A percentile compares a stretch with the other conserved stretches of the same genome.
Evolutionary conservation across 1,284 basidiomycete species (phyloP).

Genomic region (Cronartium quercuum): DNA sequence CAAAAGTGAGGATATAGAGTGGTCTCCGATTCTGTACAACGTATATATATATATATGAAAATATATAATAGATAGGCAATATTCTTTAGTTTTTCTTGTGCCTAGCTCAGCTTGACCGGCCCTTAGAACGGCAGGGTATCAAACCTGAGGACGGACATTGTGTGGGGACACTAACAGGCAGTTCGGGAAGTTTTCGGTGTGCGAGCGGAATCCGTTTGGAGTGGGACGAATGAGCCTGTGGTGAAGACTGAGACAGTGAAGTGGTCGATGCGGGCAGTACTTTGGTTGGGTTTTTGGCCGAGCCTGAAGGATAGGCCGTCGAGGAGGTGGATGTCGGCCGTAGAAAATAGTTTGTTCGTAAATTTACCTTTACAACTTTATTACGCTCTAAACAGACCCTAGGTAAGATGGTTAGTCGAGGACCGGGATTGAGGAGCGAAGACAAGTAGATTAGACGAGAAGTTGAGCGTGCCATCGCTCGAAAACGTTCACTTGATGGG

Average conservation of each 20-base stretch:
- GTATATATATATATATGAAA: not conserved
- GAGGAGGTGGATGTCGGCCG: slow-evolving; percentile 17
- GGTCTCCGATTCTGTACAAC: slow-evolving; percentile 10
- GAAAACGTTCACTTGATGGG: no score
- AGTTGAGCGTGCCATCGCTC: no score
- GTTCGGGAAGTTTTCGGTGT: slow-evolving; percentile 6
- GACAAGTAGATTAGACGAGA: no score
- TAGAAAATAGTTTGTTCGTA: not conserved
- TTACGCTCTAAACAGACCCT: no score
- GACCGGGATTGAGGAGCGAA: no score
- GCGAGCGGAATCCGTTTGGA: slow-evolving; percentile 13
- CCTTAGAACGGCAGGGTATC: no score
- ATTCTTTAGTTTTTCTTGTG: no score
- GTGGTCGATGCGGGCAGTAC: not conserved
- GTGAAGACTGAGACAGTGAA: not conserved
- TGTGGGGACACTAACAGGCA: slow-evolving; percentile 4
- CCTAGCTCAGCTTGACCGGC: no score
- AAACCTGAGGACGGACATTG: no score
- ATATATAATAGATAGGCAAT: no score
- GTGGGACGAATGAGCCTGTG: not conserved
- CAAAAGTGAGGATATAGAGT: slow-evolving; percentile 14
- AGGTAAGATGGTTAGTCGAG: no score
- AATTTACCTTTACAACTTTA: no score
- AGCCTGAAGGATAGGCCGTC: slow-evolving; percentile 36
- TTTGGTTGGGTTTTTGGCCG: slow-evolving; percentile 22